phyloP scores from a whole-genome alignment of 1,284 basidiomycete species.

The Ceraceosorus bombacis region DNA sequence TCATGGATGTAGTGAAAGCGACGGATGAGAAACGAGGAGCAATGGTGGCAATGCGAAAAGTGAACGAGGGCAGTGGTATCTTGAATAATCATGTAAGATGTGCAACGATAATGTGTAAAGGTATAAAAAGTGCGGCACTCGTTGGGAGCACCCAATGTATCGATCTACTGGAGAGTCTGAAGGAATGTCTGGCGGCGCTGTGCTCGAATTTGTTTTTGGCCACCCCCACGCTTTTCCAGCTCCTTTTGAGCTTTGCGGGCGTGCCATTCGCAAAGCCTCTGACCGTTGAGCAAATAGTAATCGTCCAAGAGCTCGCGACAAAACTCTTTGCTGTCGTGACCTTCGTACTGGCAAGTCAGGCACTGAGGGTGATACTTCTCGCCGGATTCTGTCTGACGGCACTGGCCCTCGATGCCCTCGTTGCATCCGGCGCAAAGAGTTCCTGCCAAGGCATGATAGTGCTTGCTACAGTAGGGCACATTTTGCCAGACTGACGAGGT shows the following conservation, averaged over 20 bases:
- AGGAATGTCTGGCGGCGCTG: constrained; percentile 31
- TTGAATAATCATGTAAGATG: too few relatives aligned
- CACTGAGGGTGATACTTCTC: constrained; percentile 32
- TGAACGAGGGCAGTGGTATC: too few relatives aligned
- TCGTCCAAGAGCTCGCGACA: constrained; percentile 18
- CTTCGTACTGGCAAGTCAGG: constrained; percentile 29
- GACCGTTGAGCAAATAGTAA: constrained; percentile 23
- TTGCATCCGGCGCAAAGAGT: constrained; percentile 31
- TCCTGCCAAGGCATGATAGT: constrained; percentile 31
- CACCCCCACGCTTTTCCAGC: constrained; percentile 18
- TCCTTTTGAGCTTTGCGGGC: constrained; percentile 19
- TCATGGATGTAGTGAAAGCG: too few relatives aligned
- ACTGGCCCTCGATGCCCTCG: constrained; percentile 33
- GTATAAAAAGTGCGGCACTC: too few relatives aligned
- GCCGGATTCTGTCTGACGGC: constrained; percentile 33
- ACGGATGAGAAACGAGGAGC: too few relatives aligned
- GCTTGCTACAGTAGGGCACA: constrained; percentile 31
- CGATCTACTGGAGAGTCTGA: constrained; percentile 12
- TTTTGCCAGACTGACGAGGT: constrained; percentile 21
- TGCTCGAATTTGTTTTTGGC: constrained; percentile 18
- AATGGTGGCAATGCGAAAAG: too few relatives aligned
- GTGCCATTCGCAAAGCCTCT: constrained; percentile 31
- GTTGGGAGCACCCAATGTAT: too few relatives aligned
- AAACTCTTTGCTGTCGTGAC: constrained; percentile 9
- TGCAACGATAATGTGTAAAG: too few relatives aligned